These are phyloP conservation scores for Podospora comata DNA, from an alignment of 495 filamentous ascomycete genomes.

Conservation along the genomic window DNA sequence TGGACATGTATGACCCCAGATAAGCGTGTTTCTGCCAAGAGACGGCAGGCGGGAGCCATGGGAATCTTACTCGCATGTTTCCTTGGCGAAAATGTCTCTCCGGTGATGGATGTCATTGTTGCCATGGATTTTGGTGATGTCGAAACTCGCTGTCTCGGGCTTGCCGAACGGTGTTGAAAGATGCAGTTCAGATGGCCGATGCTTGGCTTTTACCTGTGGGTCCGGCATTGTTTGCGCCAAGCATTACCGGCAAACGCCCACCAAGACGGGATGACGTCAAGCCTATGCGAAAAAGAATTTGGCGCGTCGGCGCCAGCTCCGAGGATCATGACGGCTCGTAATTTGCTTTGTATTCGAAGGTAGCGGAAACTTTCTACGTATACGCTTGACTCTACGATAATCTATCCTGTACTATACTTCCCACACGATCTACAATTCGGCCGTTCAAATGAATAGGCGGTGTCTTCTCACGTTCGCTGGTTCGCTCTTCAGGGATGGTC, in stretches of 20 bases:
- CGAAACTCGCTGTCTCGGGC: background rate
- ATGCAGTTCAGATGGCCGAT: background rate
- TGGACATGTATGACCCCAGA: background rate
- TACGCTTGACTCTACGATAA: background rate
- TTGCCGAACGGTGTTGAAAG: background rate
- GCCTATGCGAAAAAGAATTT: constrained; percentile 1
- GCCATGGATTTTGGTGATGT: background rate
- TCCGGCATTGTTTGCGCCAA: background rate
- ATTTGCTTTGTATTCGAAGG: background rate
- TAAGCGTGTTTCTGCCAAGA: background rate
- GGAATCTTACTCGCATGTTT: too few species aligned
- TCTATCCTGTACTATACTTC: background rate
- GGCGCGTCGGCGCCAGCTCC: background rate
- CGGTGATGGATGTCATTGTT: background rate
- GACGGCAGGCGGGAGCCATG: background rate
- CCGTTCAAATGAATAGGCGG: background rate
- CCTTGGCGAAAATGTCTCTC: background rate
- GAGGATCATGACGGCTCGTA: background rate
- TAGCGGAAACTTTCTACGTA: too few species aligned
- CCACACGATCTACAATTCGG: background rate
- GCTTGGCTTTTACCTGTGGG: background rate
- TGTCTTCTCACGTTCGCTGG: background rate
- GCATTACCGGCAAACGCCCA: background rate
- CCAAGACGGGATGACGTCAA: constrained; percentile 16
- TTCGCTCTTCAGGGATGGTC: background rate